Percentiles rank a stretch among this genome's conserved stretches.
These are phyloP conservation scores for Neofusicoccum ribis DNA, from an alignment of 2,329 filamentous ascomycete genomes.

Conservation along the genomic window DNA sequence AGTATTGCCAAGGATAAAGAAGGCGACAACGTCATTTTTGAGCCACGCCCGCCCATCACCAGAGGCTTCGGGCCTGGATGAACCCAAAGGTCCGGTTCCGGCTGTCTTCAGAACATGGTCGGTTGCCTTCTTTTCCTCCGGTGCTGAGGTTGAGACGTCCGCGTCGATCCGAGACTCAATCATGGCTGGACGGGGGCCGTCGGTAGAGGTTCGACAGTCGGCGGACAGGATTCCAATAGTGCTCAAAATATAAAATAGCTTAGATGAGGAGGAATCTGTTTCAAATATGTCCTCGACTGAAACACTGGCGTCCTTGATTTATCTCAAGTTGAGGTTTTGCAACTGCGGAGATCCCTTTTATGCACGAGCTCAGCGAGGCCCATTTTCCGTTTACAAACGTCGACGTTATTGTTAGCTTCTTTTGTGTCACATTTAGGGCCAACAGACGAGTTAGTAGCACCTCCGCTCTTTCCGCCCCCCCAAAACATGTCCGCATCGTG, in stretches of 20 bases:
- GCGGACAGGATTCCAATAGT: too few relatives aligned
- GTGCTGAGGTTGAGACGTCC: not conserved
- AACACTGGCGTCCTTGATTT: not conserved
- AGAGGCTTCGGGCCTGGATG: not conserved
- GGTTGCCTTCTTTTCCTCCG: not conserved
- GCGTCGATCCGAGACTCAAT: not conserved
- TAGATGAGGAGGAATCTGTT: not conserved
- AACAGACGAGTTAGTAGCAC: slow-evolving; percentile 3
- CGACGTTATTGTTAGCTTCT: not conserved
- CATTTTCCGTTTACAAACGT: not conserved
- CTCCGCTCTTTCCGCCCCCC: not conserved
- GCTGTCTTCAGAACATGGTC: not conserved
- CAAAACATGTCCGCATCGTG: not conserved
- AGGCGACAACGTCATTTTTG: slow-evolving; percentile 1
- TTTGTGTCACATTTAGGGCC: not conserved
- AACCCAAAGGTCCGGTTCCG: not conserved
- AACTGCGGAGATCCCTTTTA: not conserved
- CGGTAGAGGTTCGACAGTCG: not conserved
- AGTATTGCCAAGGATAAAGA: not conserved
- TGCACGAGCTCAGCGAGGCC: not conserved
- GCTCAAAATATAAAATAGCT: too few relatives aligned
- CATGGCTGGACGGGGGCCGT: not conserved
- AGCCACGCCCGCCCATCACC: not conserved
- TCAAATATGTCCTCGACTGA: not conserved
- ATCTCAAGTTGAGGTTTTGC: not conserved